A percentile compares a stretch with the other conserved stretches of the same genome.
Evolutionary conservation across 176 grass and related monocot genomes (phyloP).

Genomic region (Avena sativa): DNA sequence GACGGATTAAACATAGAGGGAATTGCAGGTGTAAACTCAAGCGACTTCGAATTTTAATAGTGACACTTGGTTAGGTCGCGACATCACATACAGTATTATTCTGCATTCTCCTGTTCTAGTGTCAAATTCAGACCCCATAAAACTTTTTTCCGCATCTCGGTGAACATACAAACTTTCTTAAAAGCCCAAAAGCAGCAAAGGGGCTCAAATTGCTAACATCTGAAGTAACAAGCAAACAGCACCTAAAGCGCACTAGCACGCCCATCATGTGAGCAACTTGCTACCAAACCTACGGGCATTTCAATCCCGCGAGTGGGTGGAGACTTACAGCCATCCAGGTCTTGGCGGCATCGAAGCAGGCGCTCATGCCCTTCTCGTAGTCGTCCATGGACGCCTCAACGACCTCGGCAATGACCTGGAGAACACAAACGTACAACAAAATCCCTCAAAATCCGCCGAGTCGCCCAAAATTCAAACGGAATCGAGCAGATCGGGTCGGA

Average conservation of each 20-base stretch:
- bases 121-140: not conserved
- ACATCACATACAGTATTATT: not conserved
- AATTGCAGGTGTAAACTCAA: not conserved
- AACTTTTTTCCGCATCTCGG: not conserved
- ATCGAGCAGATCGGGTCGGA: conserved; percentile 17
- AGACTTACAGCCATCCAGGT: conserved; percentile 76
- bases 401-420: conserved; percentile 90
- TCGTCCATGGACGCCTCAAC: conserved; percentile 79
- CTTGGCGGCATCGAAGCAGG: conserved; percentile 83
- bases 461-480: not conserved
- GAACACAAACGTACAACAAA: not conserved
- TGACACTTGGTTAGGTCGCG: not conserved
- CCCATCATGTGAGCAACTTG: not conserved
- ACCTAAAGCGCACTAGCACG: not conserved
- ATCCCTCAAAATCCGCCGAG: conserved; percentile 35
- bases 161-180: not conserved
- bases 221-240: not conserved
- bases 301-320: not conserved
- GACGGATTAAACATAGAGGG: too few species aligned
- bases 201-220: not conserved
- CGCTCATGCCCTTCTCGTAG: conserved; percentile 81
- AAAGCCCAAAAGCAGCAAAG: not conserved
- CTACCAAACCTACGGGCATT: conserved; percentile 15
- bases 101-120: not conserved
- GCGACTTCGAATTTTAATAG: not conserved